These are phyloP conservation scores for Schwanniomyces vanrijiae DNA, from an alignment of 805 yeast genomes.

Conservation along the genomic window DNA sequence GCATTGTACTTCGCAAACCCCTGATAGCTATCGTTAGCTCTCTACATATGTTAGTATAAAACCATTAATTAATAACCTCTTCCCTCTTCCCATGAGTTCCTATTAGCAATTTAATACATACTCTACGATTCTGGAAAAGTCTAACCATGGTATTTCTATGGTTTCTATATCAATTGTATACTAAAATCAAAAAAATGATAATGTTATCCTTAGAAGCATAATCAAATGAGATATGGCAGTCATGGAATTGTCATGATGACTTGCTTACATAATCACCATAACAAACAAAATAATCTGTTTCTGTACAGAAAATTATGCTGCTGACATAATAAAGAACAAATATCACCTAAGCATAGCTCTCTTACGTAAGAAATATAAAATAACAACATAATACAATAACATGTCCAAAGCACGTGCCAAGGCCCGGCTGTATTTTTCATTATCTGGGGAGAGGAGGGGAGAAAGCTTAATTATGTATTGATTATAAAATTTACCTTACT, in stretches of 20 bases:
- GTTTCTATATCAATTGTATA: background rate
- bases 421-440: background rate
- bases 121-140: conserved; percentile 7
- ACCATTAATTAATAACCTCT: background rate
- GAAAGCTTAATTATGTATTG: too few species aligned
- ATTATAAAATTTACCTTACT: background rate
- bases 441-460: background rate
- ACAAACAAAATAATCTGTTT: background rate
- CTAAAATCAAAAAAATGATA: background rate
- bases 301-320: background rate
- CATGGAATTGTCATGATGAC: background rate
- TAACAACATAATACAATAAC: too few species aligned
- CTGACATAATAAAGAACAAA: background rate
- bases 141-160: conserved; percentile 2
- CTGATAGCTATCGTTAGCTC: conserved; percentile 22
- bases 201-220: too few species aligned
- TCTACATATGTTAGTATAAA: conserved; percentile 7
- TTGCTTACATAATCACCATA: background rate
- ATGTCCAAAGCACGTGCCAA: too few species aligned
- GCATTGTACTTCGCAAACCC: conserved; percentile 36
- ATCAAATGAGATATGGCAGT: too few species aligned
- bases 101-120: background rate
- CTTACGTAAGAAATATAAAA: background rate
- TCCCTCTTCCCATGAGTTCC: background rate
- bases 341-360: background rate